phyloP scores from a whole-genome alignment of 305 asterid species.

The Nicotiana rustica region DNA sequence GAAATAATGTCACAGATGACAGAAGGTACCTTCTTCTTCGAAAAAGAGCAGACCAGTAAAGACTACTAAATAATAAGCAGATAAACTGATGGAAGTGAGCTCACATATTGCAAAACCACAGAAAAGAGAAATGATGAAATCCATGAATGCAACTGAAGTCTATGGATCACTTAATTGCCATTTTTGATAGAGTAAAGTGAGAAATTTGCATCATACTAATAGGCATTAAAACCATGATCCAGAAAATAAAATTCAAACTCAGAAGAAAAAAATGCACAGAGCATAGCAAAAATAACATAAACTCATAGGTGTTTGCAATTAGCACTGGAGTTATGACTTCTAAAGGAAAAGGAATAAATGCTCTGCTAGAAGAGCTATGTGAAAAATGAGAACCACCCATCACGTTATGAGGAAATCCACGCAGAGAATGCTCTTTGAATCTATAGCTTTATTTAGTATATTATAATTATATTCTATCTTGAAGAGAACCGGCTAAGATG shows the following conservation, averaged over 20 bases:
- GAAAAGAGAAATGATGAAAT: not conserved
- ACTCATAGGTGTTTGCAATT: not conserved
- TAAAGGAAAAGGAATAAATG: not conserved
- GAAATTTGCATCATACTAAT: too few relatives aligned
- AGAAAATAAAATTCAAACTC: not conserved
- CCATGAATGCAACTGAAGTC: not conserved
- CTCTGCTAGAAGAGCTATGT: not conserved
- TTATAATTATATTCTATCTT: not conserved
- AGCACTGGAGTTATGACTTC: not conserved
- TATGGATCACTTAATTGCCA: not conserved
- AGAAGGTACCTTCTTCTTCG: not conserved
- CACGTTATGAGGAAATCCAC: not conserved
- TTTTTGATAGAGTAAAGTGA: too few relatives aligned
- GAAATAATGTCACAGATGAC: not conserved
- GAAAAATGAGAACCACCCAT: not conserved
- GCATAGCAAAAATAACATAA: not conserved
- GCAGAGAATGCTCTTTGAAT: not conserved
- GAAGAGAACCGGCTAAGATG: not conserved
- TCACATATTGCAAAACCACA: conserved; percentile 4
- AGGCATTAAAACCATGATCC: not conserved
- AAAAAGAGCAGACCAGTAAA: not conserved
- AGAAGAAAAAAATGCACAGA: not conserved
- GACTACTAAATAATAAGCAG: not conserved
- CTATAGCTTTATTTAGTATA: conserved; percentile 1
- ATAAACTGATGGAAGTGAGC: not conserved